Evolutionary conservation across 1,284 basidiomycete genomes (phyloP), one percentile per base, ranked within the genome.

Genomic region (Rhizopogon hawkerae): DNA sequence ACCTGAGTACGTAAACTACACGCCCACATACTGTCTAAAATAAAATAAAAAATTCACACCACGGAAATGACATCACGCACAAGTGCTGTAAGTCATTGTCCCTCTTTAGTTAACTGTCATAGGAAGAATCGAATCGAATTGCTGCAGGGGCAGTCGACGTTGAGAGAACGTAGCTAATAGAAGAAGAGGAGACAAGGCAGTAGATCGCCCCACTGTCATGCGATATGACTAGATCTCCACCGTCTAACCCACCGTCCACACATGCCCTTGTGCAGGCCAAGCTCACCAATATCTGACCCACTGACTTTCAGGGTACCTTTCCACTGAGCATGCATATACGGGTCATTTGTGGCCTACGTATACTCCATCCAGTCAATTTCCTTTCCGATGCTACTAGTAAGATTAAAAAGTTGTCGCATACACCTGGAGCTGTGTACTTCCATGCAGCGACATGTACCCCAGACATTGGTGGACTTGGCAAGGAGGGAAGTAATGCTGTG

Each of bases 361-460:
- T 50, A 53, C 51, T 83, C 76, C 37, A 78, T 69, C 57, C 78
- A 72, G 8, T 63, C 50, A 10, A 87, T 57, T 0, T 81, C 81
- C 2, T 64, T 63, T 49, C 51, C 41, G 58, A 61, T 1, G 68
- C 73, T 46, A 16, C 16, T 16, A 2, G 16, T 16, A 71, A 60
- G 14, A 53, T 56, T 5, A 87, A 50, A 60, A 86, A 87, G 38
- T 67, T 65, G 13, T 73, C 65, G 64, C 81, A 85, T 18, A 81
- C 73, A 26, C 72, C 57, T 2, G 71, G 55, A 11, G 63, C 68
- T 0, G 85, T 85, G 62, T 84, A 85, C 38, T 74, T 77, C 5
- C 84, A 83, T 8, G 79, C 79, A 1, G 80, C 78, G 34, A 85
- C 69, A 57, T 83, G 81, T 0, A 75, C 70, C 18, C 75, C 18